These are phyloP conservation scores for Byssochlamys sp. DNA, from an alignment of 2,329 filamentous ascomycete genomes.

Conservation along the genomic window DNA sequence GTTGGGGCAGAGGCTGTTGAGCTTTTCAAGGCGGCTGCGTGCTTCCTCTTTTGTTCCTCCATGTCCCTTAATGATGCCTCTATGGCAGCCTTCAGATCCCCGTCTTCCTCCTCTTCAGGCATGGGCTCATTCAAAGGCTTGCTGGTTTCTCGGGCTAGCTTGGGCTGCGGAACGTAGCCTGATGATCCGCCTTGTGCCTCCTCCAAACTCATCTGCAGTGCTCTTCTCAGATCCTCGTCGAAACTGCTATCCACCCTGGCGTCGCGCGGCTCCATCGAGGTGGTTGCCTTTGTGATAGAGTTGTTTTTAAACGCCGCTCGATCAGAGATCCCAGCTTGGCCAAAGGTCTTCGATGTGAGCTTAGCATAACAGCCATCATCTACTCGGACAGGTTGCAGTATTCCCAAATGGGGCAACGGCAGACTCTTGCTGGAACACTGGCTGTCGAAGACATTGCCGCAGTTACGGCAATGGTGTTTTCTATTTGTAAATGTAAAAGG, in stretches of 20 bases:
- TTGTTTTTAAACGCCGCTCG: conserved; percentile 36
- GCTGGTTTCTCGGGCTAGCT: conserved; percentile 29
- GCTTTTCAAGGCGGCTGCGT: conserved; percentile 72
- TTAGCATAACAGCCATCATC: conserved; percentile 93
- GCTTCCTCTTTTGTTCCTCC: conserved; percentile 93
- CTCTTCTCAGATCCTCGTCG: conserved; percentile 87
- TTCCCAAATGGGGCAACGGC: conserved; percentile 83
- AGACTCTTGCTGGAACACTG: conserved; percentile 85
- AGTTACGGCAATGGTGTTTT: conserved; percentile 97
- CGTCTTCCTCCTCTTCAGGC: conserved; percentile 71
- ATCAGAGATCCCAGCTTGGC: conserved; percentile 32
- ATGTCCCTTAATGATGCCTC: conserved; percentile 90
- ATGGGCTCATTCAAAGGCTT: conserved; percentile 35
- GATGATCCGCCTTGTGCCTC: conserved; percentile 67
- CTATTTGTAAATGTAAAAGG: conserved; percentile 95
- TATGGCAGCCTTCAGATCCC: conserved; percentile 87
- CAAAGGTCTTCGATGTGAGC: conserved; percentile 61
- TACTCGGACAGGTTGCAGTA: conserved; percentile 80
- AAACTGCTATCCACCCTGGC: conserved; percentile 82
- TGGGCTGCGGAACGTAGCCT: conserved; percentile 62
- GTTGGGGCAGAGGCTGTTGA: conserved; percentile 53
- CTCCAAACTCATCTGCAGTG: conserved; percentile 91
- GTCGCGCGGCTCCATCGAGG: conserved; percentile 79
- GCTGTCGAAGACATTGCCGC: conserved; percentile 92
- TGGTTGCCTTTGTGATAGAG: conserved; percentile 55